Percentiles rank a stretch among this genome's conserved stretches.
These are phyloP conservation scores for Isochrysis galbana DNA, from an alignment of 78 protist species.

Conservation along the genomic window DNA sequence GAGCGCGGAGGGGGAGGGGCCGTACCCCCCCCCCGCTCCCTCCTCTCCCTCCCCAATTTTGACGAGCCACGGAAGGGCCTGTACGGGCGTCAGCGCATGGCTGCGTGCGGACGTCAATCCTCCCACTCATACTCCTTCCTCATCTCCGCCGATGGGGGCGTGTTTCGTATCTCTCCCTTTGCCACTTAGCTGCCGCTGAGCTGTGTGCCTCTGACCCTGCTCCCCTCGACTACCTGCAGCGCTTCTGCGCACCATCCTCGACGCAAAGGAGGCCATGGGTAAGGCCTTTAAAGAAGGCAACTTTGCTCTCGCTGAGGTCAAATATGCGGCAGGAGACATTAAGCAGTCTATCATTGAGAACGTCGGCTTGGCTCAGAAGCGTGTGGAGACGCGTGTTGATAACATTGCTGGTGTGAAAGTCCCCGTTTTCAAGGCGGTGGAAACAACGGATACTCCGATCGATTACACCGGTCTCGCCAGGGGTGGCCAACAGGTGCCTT, in stretches of 20 bases:
- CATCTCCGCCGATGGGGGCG: too few species aligned
- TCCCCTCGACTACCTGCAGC: too few species aligned
- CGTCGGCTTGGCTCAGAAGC: slow-evolving; percentile 8
- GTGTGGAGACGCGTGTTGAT: not conserved
- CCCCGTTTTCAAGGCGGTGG: slow-evolving; percentile 49
- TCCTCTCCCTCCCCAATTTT: too few species aligned
- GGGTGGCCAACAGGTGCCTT: slow-evolving; percentile 94
- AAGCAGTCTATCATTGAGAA: slow-evolving; percentile 21
- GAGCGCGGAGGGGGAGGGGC: too few species aligned
- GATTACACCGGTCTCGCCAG: slow-evolving; percentile 80
- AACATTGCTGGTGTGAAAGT: slow-evolving; percentile 63
- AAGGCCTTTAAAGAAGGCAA: not conserved
- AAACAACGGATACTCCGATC: not conserved
- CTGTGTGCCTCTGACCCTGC: too few species aligned
- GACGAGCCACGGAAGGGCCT: too few species aligned
- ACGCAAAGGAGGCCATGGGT: slow-evolving; percentile 42
- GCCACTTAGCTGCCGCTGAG: too few species aligned
- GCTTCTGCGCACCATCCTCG: slow-evolving; percentile 32
- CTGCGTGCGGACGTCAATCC: too few species aligned
- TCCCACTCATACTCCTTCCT: too few species aligned
- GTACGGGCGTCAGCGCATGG: too few species aligned
- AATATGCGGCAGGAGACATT: slow-evolving; percentile 58
- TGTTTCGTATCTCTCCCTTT: too few species aligned
- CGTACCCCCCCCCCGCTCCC: too few species aligned
- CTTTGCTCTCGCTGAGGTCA: slow-evolving; percentile 41